Evolutionary conservation across 495 filamentous ascomycete genomes (phyloP).

Genomic region (Umbilicaria muhlenbergii): DNA sequence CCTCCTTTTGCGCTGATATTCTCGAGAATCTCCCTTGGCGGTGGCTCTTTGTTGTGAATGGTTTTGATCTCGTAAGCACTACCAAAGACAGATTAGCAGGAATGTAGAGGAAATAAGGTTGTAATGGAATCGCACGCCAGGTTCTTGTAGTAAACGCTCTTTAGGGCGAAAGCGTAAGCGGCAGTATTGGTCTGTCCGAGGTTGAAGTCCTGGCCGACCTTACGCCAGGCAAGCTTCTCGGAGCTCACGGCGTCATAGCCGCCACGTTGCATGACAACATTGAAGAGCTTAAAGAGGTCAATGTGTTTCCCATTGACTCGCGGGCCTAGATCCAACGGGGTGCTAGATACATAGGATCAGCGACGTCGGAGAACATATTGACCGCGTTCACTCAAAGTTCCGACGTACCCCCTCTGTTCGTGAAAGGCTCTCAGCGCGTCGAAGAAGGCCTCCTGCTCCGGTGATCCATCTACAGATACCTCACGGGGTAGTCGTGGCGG

Average conservation of each 20-base stretch:
- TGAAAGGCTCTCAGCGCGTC: conserved; percentile 48
- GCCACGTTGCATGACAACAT: conserved; percentile 49
- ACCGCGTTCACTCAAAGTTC: neutral
- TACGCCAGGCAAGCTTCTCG: conserved; percentile 66
- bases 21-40: conserved; percentile 69
- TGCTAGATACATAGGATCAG: conserved; percentile 23
- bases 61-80: conserved; percentile 64
- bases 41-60: conserved; percentile 57
- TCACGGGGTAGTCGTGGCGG: too few relatives aligned
- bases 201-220: conserved; percentile 50
- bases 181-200: conserved; percentile 46
- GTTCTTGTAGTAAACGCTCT: conserved; percentile 71
- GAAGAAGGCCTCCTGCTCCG: conserved; percentile 57
- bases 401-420: conserved; percentile 44
- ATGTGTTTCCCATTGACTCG: conserved; percentile 55
- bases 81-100: conserved; percentile 1
- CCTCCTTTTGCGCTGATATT: conserved; percentile 60
- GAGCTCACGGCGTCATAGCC: conserved; percentile 70
- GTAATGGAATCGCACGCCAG: conserved; percentile 34
- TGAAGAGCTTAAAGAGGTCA: conserved; percentile 56
- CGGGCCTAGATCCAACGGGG: conserved; percentile 54
- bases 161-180: conserved; percentile 59
- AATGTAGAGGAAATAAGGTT: neutral
- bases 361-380: conserved; percentile 6
- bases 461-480: conserved; percentile 27